These are phyloP conservation scores for Colletotrichum phormii DNA, from an alignment of 2,329 filamentous ascomycete genomes.

Conservation along the genomic window DNA sequence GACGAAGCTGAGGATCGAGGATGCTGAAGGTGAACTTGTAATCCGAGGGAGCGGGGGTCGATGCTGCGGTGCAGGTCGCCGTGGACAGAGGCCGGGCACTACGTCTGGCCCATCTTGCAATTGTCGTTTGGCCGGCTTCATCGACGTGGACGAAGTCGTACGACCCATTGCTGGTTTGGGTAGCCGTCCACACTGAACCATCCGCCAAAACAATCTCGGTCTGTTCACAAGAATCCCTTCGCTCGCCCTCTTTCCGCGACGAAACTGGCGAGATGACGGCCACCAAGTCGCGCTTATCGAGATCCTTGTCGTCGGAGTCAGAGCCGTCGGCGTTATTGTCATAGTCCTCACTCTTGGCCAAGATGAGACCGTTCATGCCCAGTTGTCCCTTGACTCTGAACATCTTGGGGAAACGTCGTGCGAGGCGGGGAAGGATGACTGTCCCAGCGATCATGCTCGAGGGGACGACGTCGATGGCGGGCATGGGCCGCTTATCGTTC, in stretches of 20 bases:
- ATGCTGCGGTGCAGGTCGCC: constrained; percentile 36
- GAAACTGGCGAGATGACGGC: constrained; percentile 73
- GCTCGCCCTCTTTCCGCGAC: constrained; percentile 58
- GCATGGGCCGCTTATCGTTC: constrained; percentile 69
- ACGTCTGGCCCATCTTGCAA: constrained; percentile 76
- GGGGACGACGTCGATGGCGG: constrained; percentile 80
- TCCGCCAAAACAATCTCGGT: constrained; percentile 76
- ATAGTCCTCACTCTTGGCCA: constrained; percentile 79
- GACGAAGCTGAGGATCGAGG: constrained; percentile 74
- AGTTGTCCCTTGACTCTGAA: constrained; percentile 73
- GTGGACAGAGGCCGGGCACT: constrained; percentile 40
- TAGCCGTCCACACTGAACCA: constrained; percentile 69
- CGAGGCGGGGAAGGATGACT: constrained; percentile 68
- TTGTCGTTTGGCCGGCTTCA: constrained; percentile 67
- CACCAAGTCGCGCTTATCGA: constrained; percentile 66
- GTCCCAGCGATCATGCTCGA: constrained; percentile 68
- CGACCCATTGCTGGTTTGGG: constrained; percentile 63
- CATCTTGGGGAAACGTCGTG: constrained; percentile 71
- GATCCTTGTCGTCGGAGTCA: constrained; percentile 62
- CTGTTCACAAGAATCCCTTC: constrained; percentile 60
- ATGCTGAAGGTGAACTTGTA: constrained; percentile 81
- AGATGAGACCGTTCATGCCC: constrained; percentile 75
- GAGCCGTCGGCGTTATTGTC: constrained; percentile 52
- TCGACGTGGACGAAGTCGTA: constrained; percentile 75
- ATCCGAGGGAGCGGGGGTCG: constrained; percentile 48